A percentile compares a stretch with the other conserved stretches of the same genome.
These are phyloP conservation scores for Voacanga thouarsii DNA, from an alignment of 257 asterid genomes.

Conservation along the genomic window DNA sequence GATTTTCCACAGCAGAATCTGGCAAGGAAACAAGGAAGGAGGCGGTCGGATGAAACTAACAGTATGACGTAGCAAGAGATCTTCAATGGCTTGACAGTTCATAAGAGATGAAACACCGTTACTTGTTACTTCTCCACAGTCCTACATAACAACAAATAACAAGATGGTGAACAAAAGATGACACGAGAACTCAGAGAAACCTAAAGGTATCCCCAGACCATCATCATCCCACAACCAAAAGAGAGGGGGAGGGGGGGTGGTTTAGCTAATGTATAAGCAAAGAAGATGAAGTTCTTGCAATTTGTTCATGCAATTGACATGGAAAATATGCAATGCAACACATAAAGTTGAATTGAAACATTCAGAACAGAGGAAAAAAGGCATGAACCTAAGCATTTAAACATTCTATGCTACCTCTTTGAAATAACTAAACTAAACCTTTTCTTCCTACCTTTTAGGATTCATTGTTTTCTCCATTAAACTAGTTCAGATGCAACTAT, in stretches of 20 bases:
- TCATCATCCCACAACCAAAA: not conserved
- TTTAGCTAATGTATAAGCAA: not conserved
- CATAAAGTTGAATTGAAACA: not conserved
- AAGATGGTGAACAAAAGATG: not conserved
- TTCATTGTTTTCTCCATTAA: not conserved
- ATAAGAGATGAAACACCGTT: constrained; percentile 59
- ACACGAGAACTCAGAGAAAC: not conserved
- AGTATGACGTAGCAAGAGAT: constrained; percentile 63
- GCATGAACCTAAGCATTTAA: not conserved
- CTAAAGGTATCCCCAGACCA: not conserved
- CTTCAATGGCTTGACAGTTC: constrained; percentile 82
- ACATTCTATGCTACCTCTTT: not conserved
- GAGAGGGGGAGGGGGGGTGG: no score
- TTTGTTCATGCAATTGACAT: not conserved
- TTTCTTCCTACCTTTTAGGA: not conserved
- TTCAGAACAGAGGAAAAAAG: not conserved
- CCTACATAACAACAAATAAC: constrained; percentile 41
- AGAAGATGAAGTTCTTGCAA: not conserved
- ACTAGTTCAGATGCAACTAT: not conserved
- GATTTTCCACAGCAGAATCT: not conserved
- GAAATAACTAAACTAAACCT: not conserved
- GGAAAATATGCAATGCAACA: not conserved
- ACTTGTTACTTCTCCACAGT: constrained; percentile 73
- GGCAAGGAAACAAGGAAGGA: not conserved
- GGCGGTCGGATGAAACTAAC: constrained; percentile 41